Percentiles rank a stretch among this genome's conserved stretches.
These are phyloP conservation scores for Fusarium brachygibbosum DNA, from an alignment of 2,329 filamentous ascomycete species.

Conservation along the genomic window DNA sequence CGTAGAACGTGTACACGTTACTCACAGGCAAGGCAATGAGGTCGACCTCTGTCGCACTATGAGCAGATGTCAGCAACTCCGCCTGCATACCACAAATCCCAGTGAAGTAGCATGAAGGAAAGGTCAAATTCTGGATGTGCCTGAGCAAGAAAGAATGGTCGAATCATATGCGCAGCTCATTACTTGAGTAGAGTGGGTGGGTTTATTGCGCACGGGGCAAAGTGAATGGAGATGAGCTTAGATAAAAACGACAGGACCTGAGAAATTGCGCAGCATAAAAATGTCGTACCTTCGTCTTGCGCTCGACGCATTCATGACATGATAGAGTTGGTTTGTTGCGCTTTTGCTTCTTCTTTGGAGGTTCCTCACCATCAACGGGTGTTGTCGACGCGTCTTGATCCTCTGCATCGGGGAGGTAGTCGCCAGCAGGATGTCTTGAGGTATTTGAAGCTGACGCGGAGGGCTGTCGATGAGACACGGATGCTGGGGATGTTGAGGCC, in stretches of 20 bases:
- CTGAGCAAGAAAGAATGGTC: neutral
- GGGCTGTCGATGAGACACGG: slow-evolving; percentile 45
- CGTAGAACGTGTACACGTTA: slow-evolving; percentile 7
- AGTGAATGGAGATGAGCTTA: slow-evolving; percentile 2
- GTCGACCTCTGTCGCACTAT: slow-evolving; percentile 81
- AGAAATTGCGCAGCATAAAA: slow-evolving; percentile 17
- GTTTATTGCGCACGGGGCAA: slow-evolving; percentile 25
- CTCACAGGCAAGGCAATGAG: slow-evolving; percentile 75
- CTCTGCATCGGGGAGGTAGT: slow-evolving; percentile 38
- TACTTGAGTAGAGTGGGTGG: slow-evolving; percentile 35
- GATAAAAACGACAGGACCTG: slow-evolving; percentile 5
- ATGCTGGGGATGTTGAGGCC: slow-evolving; percentile 48
- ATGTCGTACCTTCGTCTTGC: slow-evolving; percentile 78
- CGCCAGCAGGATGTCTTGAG: slow-evolving; percentile 36
- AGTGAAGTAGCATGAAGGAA: neutral
- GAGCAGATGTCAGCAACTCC: slow-evolving; percentile 26
- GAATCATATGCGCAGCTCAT: slow-evolving; percentile 4
- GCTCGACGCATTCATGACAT: slow-evolving; percentile 83
- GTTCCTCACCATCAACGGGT: slow-evolving; percentile 52
- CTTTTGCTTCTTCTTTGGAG: slow-evolving; percentile 80
- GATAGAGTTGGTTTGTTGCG: slow-evolving; percentile 86
- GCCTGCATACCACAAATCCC: neutral
- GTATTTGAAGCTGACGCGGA: slow-evolving; percentile 39
- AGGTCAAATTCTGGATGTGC: neutral
- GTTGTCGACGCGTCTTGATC: slow-evolving; percentile 44